These are phyloP conservation scores for Xylaria sp. DNA, from an alignment of 2,329 filamentous ascomycete species.

Conservation along the genomic window DNA sequence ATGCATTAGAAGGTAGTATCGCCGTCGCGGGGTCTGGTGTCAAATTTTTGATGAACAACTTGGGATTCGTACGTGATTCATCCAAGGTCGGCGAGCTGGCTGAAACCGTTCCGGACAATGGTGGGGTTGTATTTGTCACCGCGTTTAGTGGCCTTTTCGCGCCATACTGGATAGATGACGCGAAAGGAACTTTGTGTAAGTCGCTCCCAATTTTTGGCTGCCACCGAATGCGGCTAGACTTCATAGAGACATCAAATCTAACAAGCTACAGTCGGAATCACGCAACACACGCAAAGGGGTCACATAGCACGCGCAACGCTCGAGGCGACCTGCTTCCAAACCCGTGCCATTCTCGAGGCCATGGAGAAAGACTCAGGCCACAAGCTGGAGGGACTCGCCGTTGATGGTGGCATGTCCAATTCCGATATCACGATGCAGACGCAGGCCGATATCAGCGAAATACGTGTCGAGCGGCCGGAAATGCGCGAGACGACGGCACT, in stretches of 20 bases:
- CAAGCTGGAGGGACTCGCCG: constrained; percentile 77
- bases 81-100: constrained; percentile 63
- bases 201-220: constrained; percentile 32
- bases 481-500: constrained; percentile 94
- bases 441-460: constrained; percentile 85
- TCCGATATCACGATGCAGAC: constrained; percentile 92
- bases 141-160: constrained; percentile 92
- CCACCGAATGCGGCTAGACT: neutral
- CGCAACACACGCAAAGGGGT: constrained; percentile 83
- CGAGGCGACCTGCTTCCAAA: constrained; percentile 93
- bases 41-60: constrained; percentile 76
- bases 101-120: constrained; percentile 73
- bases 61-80: constrained; percentile 67
- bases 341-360: constrained; percentile 88
- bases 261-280: constrained; percentile 73
- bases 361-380: constrained; percentile 90
- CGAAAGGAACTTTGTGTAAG: constrained; percentile 84
- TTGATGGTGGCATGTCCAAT: constrained; percentile 91
- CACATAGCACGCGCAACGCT: constrained; percentile 91
- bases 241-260: constrained; percentile 35
- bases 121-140: constrained; percentile 87
- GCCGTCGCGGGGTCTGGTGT: constrained; percentile 85
- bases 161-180: constrained; percentile 95
- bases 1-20: constrained; percentile 86
- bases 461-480: constrained; percentile 82